Base-by-base conservation (phyloP, 2,329 filamentous ascomycete species). In the Leptographium wingfieldii region DNA sequence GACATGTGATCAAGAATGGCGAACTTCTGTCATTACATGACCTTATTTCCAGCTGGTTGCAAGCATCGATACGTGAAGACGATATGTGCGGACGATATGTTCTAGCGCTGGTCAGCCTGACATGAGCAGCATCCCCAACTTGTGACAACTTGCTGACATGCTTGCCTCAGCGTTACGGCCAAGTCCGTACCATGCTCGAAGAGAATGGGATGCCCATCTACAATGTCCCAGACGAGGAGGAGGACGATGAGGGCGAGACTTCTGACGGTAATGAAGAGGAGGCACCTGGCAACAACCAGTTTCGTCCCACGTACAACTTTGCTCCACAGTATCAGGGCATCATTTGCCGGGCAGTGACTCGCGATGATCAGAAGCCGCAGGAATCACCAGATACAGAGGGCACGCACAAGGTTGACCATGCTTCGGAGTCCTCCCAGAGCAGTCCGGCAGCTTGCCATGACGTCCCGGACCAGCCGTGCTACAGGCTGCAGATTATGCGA, bases 401-500 rank as follows among this genome's bases (percentile, higher is more conserved):
- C 27, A 27, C 48, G 40, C 35, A 6, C 4, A 40, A 5, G 12
- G 38, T 12, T 12, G 38, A 40, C 9, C 10, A 11, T 40, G 14
- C 38, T 16, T 12, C 10, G 40, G 40, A 43, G 12, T 1, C 14
- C 12, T 16, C 4, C 16, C 16, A 22, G 25, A 55, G 12, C 12
- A 38, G 12, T 10, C 10, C 2, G 9, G 35, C 35, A 10, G 9
- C 10, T 38, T 10, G 3, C 35, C 35, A 43, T 19, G 40, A 43
- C 5, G 19, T 46, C 14, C 16, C 19, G 33, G 19, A 29, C 14
- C 11, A n/a, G 14, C 14, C 43, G 9, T 83, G 74, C 65, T 96
- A 95, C 75, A 92, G 88, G 71, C 76, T 99, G 10, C 91, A 96
- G 70, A 80, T 85, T 2, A 97, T 97, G 88, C 92, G 90, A 79